Percentiles rank a stretch among this genome's conserved stretches.
These are phyloP conservation scores for Moniliophthora roreri DNA, from an alignment of 1,284 basidiomycete genomes.

Conservation along the genomic window DNA sequence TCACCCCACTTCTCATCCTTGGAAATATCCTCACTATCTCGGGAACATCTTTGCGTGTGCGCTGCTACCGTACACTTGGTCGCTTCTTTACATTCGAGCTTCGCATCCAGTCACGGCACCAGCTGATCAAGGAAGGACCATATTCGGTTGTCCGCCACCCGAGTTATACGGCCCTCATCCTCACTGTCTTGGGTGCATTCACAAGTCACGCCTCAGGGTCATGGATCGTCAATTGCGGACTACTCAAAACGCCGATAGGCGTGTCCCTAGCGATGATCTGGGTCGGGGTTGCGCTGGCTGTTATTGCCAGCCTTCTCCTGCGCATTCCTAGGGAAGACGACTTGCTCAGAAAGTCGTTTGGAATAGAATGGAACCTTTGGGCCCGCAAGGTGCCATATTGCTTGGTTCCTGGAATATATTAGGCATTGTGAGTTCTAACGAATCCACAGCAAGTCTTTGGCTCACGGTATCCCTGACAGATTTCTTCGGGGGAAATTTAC, in stretches of 20 bases:
- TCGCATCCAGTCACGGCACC: constrained; percentile 31
- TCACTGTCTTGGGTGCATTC: constrained; percentile 28
- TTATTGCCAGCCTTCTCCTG: constrained; percentile 27
- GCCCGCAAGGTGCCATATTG: constrained; percentile 34
- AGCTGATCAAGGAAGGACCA: constrained; percentile 33
- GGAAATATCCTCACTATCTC: constrained; percentile 25
- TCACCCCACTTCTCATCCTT: constrained; percentile 30
- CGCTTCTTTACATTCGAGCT: constrained; percentile 39
- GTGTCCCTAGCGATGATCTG: constrained; percentile 23
- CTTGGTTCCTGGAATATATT: constrained; percentile 40
- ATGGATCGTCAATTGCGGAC: constrained; percentile 35
- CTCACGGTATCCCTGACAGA: no score
- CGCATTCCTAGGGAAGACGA: constrained; percentile 36
- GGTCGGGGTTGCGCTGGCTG: constrained; percentile 23
- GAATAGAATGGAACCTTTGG: constrained; percentile 40
- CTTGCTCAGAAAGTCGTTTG: constrained; percentile 35
- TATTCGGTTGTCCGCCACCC: constrained; percentile 39
- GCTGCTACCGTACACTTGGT: constrained; percentile 33
- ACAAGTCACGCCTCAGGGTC: constrained; percentile 28
- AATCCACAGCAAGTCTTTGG: no score
- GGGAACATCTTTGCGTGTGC: constrained; percentile 28
- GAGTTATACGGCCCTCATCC: constrained; percentile 33
- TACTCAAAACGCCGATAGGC: constrained; percentile 24
- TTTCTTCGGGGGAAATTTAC: no score
- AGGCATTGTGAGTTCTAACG: no score